Conservation (phyloP, 202 grass and related monocot genomes). For the Bolboschoenoplectus hybrid region DNA sequence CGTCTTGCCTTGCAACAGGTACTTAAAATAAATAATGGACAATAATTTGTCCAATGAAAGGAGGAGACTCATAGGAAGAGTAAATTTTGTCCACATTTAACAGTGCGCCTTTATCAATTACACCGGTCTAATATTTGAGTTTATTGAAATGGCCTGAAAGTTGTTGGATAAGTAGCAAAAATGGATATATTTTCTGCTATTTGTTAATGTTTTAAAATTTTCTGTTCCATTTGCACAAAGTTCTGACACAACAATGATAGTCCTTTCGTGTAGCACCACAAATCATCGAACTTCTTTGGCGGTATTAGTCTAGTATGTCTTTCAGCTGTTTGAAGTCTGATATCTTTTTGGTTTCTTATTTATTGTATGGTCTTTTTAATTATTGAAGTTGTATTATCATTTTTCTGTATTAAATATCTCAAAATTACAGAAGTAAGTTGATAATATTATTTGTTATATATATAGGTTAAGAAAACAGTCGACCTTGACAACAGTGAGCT, state of each 20-base stretch:
- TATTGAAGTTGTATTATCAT: not conserved
- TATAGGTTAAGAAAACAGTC: slow-evolving; percentile 84
- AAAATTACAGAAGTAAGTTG: not conserved
- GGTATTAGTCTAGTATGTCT: not conserved
- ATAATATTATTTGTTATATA: slow-evolving; percentile 37
- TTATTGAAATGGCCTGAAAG: not conserved
- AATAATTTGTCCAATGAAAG: not conserved
- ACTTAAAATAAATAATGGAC: not conserved
- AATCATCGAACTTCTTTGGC: not conserved
- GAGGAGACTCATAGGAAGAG: not conserved
- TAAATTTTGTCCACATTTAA: not conserved
- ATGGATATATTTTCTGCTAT: not conserved
- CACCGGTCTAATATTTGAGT: not conserved
- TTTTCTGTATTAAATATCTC: not conserved
- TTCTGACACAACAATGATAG: not conserved
- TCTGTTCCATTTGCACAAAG: not conserved
- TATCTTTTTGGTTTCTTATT: not conserved
- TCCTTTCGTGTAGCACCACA: not conserved
- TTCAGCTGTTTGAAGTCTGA: not conserved
- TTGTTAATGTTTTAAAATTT: not conserved
- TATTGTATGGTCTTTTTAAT: slow-evolving; percentile 6
- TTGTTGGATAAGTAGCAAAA: not conserved
- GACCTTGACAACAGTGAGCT: slow-evolving; percentile 80
- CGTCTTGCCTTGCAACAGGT: slow-evolving; percentile 72
- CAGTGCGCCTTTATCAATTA: not conserved